Conservation (phyloP, 495 filamentous ascomycete species). For the Neurospora tetraspora region DNA sequence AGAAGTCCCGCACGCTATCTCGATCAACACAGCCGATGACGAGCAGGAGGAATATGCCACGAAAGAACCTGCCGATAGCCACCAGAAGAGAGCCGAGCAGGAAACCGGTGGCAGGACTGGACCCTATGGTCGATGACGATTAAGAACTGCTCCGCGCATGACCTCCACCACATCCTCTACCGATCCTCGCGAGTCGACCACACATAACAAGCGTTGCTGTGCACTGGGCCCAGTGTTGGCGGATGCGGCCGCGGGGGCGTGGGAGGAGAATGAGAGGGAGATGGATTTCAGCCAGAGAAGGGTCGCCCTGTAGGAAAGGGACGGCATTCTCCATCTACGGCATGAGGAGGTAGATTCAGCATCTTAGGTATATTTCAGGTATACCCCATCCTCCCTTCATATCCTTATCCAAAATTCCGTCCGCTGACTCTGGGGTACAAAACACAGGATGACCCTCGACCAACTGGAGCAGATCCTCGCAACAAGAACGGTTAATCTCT, state of each 20-base stretch:
- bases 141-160: background rate
- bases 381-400: too few relatives aligned
- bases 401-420: too few relatives aligned
- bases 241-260: background rate
- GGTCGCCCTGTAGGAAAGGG: background rate
- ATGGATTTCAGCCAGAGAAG: background rate
- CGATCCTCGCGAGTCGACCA: background rate
- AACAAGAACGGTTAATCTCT: too few relatives aligned
- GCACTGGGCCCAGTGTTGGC: background rate
- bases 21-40: background rate
- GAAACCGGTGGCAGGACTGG: background rate
- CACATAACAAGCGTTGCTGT: background rate
- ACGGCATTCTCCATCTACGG: too few relatives aligned
- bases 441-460: too few relatives aligned
- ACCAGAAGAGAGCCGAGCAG: background rate
- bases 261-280: background rate
- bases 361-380: too few relatives aligned
- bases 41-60: background rate
- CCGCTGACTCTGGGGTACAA: too few relatives aligned
- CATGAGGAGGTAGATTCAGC: too few relatives aligned
- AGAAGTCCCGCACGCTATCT: background rate
- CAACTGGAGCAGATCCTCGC: too few relatives aligned
- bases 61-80: background rate
- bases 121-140: background rate
- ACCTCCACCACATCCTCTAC: background rate